Evolutionary conservation across 805 yeast species (phyloP), one percentile per base, ranked within the genome.

Genomic region (Kurtzmaniella fragi): DNA sequence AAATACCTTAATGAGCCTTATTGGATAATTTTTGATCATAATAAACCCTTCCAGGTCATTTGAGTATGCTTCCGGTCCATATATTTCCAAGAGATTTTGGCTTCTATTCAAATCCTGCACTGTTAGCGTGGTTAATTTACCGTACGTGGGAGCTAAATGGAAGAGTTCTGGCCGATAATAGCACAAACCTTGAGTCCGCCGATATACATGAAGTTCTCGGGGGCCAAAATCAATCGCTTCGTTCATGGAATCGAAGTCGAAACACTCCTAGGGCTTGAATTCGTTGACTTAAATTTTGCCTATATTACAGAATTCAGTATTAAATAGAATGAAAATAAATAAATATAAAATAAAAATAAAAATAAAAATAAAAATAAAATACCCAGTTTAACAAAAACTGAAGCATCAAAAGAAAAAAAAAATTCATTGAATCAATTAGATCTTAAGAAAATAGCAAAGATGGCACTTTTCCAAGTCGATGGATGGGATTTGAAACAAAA

Each of bases 391-490:
- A n/a, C n/a, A n/a, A 30, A n/a, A 13, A 14, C 15, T 33, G 5
- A 15, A 15, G 12, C 11, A 17, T 17, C 25, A 17, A 32, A 14
- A 17, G 17, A 15, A 20, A 12, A 15, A 32, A 11, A 17, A 10
- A 16, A 27, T 7, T 17, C 25, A 30, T n/a, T 20, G 11, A n/a
- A 13, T 14, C 17, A 12, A 16, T 23, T 8, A 17, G 34, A 34
- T 35, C 30, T 34, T 39, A 23, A 38, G 25, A 28, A 23, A 14
- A 13, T 34, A 23, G 20, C 8, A 33, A 53, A 40, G 17, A 82
- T 82, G 90, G 75, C 85, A 26, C 68, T 87, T 45, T 87, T 87
- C 54, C 74, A 82, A 55, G 89, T 84, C 15, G 86, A 80, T 38
- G 95, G 95, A 13, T 87, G 96, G 96, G 73, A 81, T 46, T 56